Conservation (phyloP, 306 rosid genomes). For the Gastrolobium villosum region DNA sequence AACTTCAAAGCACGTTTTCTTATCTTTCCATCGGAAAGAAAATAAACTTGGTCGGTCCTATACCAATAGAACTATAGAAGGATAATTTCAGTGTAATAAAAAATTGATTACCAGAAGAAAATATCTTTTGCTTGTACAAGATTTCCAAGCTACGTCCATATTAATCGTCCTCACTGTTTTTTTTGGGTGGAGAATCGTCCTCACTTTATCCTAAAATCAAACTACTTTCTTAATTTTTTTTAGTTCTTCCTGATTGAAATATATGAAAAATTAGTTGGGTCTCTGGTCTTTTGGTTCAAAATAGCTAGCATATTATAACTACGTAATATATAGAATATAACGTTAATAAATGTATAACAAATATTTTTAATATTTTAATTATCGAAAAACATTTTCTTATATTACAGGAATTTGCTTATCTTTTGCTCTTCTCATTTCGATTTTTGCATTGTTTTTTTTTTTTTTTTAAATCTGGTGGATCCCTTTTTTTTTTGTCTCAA, state of each 20-base stretch:
- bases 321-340: neutral
- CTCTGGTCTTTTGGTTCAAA: neutral
- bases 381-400: too few species aligned
- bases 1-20: constrained; percentile 50
- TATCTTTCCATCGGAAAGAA: neutral
- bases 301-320: neutral
- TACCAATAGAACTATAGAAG: too few species aligned
- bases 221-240: constrained; percentile 12
- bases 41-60: constrained; percentile 15
- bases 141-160: constrained; percentile 36
- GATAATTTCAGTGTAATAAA: neutral
- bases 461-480: too few species aligned
- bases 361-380: neutral
- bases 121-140: constrained; percentile 10
- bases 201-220: constrained; percentile 12
- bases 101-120: neutral
- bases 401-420: too few species aligned
- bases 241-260: neutral
- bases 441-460: too few species aligned
- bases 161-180: constrained; percentile 28
- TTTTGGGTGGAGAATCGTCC: too few species aligned
- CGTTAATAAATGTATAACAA: neutral
- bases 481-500: too few species aligned
- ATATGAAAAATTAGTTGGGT: neutral
- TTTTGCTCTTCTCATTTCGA: too few species aligned